These are phyloP conservation scores for Wickerhamomyces ciferrii DNA, from an alignment of 805 yeast genomes.

Conservation along the genomic window DNA sequence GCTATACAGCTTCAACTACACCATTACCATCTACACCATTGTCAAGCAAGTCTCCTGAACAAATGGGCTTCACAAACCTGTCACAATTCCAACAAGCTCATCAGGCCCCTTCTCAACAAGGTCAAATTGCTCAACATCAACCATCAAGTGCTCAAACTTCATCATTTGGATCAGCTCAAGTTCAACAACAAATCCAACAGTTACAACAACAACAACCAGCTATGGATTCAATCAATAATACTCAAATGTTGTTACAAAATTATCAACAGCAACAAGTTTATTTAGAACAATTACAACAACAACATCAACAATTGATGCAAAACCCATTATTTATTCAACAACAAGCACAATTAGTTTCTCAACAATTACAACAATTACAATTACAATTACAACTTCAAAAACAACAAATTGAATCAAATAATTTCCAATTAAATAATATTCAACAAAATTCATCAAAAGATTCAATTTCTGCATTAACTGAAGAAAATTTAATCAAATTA, in stretches of 20 bases:
- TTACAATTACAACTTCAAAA: constrained; percentile 22
- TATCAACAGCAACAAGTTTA: constrained; percentile 18
- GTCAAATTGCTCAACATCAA: background rate
- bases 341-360: constrained; percentile 19
- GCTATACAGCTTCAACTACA: constrained; percentile 8
- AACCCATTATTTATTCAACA: constrained; percentile 20
- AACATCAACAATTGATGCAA: constrained; percentile 14
- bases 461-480: constrained; percentile 10
- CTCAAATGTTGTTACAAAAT: constrained; percentile 12
- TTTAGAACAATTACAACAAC: constrained; percentile 14
- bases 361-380: constrained; percentile 21
- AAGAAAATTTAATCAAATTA: constrained; percentile 17
- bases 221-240: constrained; percentile 1
- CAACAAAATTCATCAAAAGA: background rate
- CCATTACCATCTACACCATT: constrained; percentile 4
- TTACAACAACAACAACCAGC: background rate
- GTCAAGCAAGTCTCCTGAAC: constrained; percentile 6
- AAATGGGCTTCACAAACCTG: background rate
- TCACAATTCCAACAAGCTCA: constrained; percentile 2
- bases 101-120: constrained; percentile 1
- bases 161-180: background rate
- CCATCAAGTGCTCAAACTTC: background rate
- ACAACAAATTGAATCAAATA: constrained; percentile 25
- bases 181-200: background rate
- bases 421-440: constrained; percentile 5